Evolutionary conservation across 352 stramenopile species (phyloP).

Genomic region (Phytophthora citricola): DNA sequence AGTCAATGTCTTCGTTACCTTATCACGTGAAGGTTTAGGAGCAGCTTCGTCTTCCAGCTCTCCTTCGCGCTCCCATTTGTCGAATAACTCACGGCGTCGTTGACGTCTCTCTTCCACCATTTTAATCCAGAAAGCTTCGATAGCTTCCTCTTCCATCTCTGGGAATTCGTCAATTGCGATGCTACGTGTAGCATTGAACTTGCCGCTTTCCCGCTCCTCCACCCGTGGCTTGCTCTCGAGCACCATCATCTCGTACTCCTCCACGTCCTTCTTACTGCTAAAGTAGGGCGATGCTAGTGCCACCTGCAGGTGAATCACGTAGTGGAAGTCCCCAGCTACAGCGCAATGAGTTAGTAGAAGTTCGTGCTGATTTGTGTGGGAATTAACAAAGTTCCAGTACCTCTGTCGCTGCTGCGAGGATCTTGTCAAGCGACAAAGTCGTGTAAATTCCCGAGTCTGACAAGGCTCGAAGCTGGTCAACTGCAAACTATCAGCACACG

Average conservation of each 20-base stretch:
- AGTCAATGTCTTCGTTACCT: conserved; percentile 50
- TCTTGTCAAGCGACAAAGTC: conserved; percentile 57
- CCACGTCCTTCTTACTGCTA: conserved; percentile 51
- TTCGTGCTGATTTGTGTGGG: neutral
- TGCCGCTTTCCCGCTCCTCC: conserved; percentile 18
- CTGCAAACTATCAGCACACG: conserved; percentile 51
- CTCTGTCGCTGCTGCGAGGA: conserved; percentile 64
- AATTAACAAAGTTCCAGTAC: conserved; percentile 21
- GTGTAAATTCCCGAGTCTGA: conserved; percentile 80
- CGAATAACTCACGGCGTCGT: conserved; percentile 54
- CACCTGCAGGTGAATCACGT: conserved; percentile 75
- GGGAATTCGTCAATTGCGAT: conserved; percentile 89
- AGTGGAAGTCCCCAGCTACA: conserved; percentile 79
- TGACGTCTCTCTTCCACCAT: conserved; percentile 64
- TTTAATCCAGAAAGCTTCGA: conserved; percentile 79
- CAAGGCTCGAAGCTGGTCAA: conserved; percentile 59
- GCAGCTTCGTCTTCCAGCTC: conserved; percentile 1
- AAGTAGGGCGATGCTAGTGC: conserved; percentile 78
- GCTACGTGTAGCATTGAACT: conserved; percentile 47
- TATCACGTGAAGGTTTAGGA: conserved; percentile 2
- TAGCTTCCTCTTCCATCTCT: conserved; percentile 82
- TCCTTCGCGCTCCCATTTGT: conserved; percentile 46
- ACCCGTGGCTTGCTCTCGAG: conserved; percentile 63
- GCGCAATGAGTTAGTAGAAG: neutral
- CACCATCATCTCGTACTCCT: conserved; percentile 81